Conservation (phyloP, 345 rosid genomes). For the Boechera stricta region DNA sequence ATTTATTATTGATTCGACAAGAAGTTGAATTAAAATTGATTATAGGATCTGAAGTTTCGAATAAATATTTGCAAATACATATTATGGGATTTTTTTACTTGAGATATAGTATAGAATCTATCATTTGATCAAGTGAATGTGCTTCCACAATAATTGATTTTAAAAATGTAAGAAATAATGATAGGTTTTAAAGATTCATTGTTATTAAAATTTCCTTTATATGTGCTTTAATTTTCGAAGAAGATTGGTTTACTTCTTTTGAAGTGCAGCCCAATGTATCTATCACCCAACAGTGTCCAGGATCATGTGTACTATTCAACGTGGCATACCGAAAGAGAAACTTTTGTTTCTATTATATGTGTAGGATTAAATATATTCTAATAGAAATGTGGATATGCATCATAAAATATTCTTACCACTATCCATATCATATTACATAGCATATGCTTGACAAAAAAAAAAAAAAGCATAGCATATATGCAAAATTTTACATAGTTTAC, state of each 20-base stretch:
- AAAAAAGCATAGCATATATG: too few species aligned
- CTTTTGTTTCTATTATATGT: neutral
- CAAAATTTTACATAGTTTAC: neutral
- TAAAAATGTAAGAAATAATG: neutral
- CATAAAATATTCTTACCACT: neutral
- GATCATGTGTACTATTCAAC: constrained; percentile 37
- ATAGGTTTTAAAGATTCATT: neutral
- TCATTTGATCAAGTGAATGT: neutral
- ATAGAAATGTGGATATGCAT: neutral
- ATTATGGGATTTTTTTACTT: neutral
- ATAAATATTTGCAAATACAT: neutral
- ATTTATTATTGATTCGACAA: neutral
- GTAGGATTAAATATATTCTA: neutral
- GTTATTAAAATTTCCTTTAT: neutral
- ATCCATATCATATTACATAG: constrained; percentile 18
- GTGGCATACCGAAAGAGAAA: constrained; percentile 15
- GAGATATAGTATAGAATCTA: neutral
- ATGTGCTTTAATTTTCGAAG: neutral
- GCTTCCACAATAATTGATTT: constrained; percentile 2
- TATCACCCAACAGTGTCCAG: constrained; percentile 32
- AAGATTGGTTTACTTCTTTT: constrained; percentile 14
- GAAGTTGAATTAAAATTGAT: neutral
- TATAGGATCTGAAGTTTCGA: neutral
- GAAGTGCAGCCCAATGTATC: constrained; percentile 33
- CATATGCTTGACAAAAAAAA: too few species aligned